These are phyloP conservation scores for Sarcodon sp. DNA, from an alignment of 768 basidiomycete species.

Conservation along the genomic window DNA sequence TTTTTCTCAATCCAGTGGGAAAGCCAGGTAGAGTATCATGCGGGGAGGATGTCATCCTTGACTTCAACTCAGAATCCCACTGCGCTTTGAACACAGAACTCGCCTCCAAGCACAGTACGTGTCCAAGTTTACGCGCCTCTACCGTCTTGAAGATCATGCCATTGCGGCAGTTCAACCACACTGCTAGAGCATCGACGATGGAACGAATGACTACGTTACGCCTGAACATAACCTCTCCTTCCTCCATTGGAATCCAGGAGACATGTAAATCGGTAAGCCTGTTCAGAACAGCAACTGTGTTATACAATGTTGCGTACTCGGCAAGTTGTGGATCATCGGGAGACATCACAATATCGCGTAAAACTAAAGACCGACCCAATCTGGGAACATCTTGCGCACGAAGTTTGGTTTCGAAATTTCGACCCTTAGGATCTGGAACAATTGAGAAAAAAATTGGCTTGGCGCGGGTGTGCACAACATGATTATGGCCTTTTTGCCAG, in stretches of 20 bases:
- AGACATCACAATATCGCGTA: conserved; percentile 36
- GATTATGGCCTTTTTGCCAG: conserved; percentile 34
- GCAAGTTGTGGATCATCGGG: conserved; percentile 19
- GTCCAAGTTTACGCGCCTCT: conserved; percentile 30
- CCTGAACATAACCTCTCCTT: conserved; percentile 58
- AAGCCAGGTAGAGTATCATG: conserved; percentile 17
- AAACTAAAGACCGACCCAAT: conserved; percentile 27
- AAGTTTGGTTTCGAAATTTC: conserved; percentile 46
- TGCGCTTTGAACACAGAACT: conserved; percentile 44
- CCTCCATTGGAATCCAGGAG: conserved; percentile 50
- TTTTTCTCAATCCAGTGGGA: conserved; percentile 30
- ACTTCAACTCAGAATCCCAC: conserved; percentile 19
- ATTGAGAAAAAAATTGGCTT: conserved; percentile 73
- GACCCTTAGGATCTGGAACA: conserved; percentile 50
- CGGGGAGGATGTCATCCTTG: conserved; percentile 9
- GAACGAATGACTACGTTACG: conserved; percentile 76
- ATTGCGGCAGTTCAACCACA: conserved; percentile 68
- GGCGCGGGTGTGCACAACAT: conserved; percentile 57
- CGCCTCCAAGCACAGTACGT: conserved; percentile 60
- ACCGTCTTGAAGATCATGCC: conserved; percentile 48
- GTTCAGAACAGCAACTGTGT: conserved; percentile 54
- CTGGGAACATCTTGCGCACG: conserved; percentile 19
- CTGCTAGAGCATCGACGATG: conserved; percentile 78
- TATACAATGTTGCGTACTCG: conserved; percentile 48
- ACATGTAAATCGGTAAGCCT: conserved; percentile 42